These are phyloP conservation scores for Hericium alpestre DNA, from an alignment of 768 basidiomycete species.

Conservation along the genomic window DNA sequence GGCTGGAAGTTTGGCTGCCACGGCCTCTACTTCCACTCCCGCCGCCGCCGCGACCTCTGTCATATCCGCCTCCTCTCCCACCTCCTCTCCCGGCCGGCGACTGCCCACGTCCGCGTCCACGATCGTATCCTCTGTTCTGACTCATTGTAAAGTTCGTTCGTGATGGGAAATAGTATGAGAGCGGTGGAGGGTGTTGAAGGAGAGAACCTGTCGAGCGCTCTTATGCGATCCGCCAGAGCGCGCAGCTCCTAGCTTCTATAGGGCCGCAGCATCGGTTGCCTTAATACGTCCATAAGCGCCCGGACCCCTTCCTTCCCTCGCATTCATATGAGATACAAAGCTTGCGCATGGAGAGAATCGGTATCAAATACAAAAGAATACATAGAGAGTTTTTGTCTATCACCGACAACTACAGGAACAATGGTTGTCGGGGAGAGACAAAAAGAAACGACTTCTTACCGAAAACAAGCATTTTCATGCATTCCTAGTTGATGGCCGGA, in stretches of 20 bases:
- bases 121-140: neutral
- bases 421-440: slow-evolving; percentile 2
- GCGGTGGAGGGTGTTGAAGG: neutral
- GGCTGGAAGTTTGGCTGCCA: neutral
- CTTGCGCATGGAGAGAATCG: neutral
- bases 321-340: neutral
- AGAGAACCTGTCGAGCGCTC: neutral
- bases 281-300: neutral
- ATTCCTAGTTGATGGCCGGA: no score
- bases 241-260: neutral
- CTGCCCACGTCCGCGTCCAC: neutral
- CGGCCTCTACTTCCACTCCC: neutral
- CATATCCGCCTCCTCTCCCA: neutral
- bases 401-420: neutral
- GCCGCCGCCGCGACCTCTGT: neutral
- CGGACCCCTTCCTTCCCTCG: no score
- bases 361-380: neutral
- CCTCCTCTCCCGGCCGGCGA: neutral
- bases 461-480: neutral
- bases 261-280: neutral
- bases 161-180: neutral
- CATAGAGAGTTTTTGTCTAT: neutral
- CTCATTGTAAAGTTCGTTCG: neutral
- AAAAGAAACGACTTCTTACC: neutral
- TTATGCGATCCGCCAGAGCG: neutral